phyloP scores from a whole-genome alignment of 2,329 filamentous ascomycete genomes.

The Alternaria dauci region DNA sequence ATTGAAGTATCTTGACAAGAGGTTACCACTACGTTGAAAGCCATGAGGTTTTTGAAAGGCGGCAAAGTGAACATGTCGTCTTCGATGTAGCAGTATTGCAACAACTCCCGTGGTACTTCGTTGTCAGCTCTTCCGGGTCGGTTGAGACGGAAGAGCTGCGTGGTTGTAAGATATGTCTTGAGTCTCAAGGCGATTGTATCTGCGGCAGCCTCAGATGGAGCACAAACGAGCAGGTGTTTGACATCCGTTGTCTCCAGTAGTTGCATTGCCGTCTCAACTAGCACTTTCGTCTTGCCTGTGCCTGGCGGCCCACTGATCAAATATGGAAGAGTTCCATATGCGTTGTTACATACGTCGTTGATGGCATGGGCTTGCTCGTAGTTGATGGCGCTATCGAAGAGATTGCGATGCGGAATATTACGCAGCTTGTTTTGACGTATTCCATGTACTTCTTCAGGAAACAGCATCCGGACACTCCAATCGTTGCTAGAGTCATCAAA shows the following conservation, averaged over 20 bases:
- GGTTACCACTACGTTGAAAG: slow-evolving; percentile 55
- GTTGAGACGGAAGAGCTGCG: slow-evolving; percentile 55
- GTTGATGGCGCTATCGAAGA: slow-evolving; percentile 55
- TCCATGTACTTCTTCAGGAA: slow-evolving; percentile 52
- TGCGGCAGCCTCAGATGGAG: slow-evolving; percentile 58
- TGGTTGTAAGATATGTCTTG: slow-evolving; percentile 45
- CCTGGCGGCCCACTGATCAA: slow-evolving; percentile 60
- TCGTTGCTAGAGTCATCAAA: slow-evolving; percentile 11
- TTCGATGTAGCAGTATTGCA: slow-evolving; percentile 52
- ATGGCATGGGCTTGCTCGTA: slow-evolving; percentile 60
- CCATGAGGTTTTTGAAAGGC: slow-evolving; percentile 50
- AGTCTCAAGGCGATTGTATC: slow-evolving; percentile 55
- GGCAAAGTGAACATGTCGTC: slow-evolving; percentile 55
- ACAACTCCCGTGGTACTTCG: slow-evolving; percentile 53
- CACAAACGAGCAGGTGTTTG: slow-evolving; percentile 54
- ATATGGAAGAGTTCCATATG: slow-evolving; percentile 58
- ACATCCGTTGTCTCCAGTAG: slow-evolving; percentile 32
- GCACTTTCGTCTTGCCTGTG: slow-evolving; percentile 62
- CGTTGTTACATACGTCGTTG: slow-evolving; percentile 50
- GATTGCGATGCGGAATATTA: slow-evolving; percentile 41
- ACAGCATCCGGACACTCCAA: slow-evolving; percentile 55
- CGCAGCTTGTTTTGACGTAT: slow-evolving; percentile 52
- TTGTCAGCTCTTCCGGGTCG: slow-evolving; percentile 51
- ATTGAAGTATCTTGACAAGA: slow-evolving; percentile 55
- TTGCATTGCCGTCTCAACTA: slow-evolving; percentile 56